Percentiles rank a stretch among this genome's conserved stretches.
phyloP scores from a whole-genome alignment of 2,329 filamentous ascomycete species.

The Trichoderma arundinaceum region DNA sequence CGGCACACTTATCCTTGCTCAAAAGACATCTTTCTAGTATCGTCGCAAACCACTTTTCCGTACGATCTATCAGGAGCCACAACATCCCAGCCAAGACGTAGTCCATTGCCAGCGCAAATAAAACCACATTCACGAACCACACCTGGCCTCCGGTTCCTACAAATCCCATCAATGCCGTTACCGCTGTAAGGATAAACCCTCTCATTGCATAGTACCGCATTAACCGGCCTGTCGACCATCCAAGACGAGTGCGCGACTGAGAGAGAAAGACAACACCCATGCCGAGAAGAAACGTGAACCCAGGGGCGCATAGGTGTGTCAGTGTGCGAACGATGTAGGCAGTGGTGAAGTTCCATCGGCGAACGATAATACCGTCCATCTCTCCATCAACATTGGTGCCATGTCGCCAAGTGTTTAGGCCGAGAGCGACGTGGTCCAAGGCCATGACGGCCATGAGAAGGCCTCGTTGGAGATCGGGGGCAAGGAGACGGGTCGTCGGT shows the following conservation, averaged over 20 bases:
- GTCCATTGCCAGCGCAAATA: slow-evolving; percentile 53
- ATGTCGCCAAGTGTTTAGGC: slow-evolving; percentile 50
- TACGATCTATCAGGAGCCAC: slow-evolving; percentile 47
- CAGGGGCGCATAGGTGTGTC: slow-evolving; percentile 53
- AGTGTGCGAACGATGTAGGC: slow-evolving; percentile 50
- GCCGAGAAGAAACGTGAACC: slow-evolving; percentile 54
- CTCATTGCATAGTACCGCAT: slow-evolving; percentile 48
- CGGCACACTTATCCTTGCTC: not conserved
- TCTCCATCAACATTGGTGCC: slow-evolving; percentile 48
- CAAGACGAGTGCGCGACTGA: slow-evolving; percentile 48
- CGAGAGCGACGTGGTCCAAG: slow-evolving; percentile 50
- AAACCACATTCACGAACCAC: slow-evolving; percentile 52
- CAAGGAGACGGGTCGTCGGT: slow-evolving; percentile 44
- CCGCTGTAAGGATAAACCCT: slow-evolving; percentile 44
- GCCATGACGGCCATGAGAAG: slow-evolving; percentile 54
- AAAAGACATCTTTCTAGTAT: slow-evolving; percentile 35
- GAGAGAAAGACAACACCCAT: slow-evolving; percentile 54
- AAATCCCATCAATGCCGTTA: slow-evolving; percentile 44
- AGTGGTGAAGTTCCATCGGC: slow-evolving; percentile 46
- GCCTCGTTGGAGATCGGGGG: slow-evolving; percentile 53
- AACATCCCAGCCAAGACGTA: slow-evolving; percentile 52
- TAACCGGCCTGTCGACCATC: slow-evolving; percentile 47
- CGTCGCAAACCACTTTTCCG: slow-evolving; percentile 44
- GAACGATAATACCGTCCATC: slow-evolving; percentile 44
- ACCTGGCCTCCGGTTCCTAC: slow-evolving; percentile 42